Conservation (phyloP, 1,284 basidiomycete genomes). For the Rhodotorula sp. region DNA sequence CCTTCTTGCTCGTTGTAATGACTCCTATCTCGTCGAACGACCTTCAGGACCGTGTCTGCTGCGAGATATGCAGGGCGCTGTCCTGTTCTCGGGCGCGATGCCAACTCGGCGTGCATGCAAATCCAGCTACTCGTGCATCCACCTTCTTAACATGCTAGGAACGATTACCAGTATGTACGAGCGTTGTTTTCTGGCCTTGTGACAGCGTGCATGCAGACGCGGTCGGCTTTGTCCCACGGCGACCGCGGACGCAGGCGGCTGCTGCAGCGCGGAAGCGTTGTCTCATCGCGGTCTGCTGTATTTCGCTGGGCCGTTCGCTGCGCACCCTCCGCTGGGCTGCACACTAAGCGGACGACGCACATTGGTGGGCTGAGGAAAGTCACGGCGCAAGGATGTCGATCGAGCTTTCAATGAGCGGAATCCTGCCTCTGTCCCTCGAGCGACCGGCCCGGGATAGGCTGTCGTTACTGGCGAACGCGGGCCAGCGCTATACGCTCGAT, state of each 20-base stretch:
- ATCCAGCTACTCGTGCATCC: too few species aligned
- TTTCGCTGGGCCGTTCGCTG: too few species aligned
- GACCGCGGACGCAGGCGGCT: not conserved
- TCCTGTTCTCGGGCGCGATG: not conserved
- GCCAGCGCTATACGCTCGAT: conserved; percentile 6
- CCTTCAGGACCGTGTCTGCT: not conserved
- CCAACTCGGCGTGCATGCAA: too few species aligned
- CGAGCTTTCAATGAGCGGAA: conserved; percentile 27
- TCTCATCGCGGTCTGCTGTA: not conserved
- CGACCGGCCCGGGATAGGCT: conserved; percentile 9
- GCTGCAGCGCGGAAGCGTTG: not conserved
- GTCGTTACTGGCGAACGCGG: conserved; percentile 3
- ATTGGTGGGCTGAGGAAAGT: too few species aligned
- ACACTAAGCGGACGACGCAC: too few species aligned
- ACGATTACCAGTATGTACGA: too few species aligned
- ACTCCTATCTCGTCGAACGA: not conserved
- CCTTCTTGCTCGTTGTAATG: not conserved
- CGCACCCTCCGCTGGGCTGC: not conserved
- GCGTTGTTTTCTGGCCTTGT: not conserved
- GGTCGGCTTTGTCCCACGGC: not conserved
- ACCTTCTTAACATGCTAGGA: too few species aligned
- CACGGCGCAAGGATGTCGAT: conserved; percentile 19
- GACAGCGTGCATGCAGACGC: not conserved
- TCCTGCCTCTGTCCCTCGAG: conserved; percentile 9
- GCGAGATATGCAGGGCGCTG: too few species aligned